phyloP scores from a whole-genome alignment of 140 eudicot species.

The Flaveria floridana region DNA sequence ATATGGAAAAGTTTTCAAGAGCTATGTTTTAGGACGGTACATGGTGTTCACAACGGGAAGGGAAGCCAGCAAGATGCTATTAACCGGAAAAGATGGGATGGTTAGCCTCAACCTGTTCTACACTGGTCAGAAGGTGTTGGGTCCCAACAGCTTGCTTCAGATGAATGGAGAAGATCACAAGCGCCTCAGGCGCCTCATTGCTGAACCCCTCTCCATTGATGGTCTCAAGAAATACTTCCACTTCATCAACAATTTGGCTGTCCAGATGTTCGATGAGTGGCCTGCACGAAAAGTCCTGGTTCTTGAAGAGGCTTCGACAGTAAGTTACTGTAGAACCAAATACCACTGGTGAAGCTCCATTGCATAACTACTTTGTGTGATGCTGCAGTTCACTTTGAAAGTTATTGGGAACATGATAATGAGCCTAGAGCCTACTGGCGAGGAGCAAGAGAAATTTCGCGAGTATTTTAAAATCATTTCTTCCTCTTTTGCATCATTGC shows the following conservation, averaged over 20 bases:
- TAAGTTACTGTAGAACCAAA: slow-evolving; percentile 21
- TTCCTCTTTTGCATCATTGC: slow-evolving; percentile 67
- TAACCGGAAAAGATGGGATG: slow-evolving; percentile 83
- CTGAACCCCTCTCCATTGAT: slow-evolving; percentile 72
- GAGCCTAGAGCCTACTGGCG: slow-evolving; percentile 82
- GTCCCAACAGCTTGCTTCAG: slow-evolving; percentile 75
- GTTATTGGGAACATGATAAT: slow-evolving; percentile 83
- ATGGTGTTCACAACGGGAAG: slow-evolving; percentile 73
- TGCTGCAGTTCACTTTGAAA: slow-evolving; percentile 67
- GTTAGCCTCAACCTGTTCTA: slow-evolving; percentile 75
- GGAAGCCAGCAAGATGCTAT: slow-evolving; percentile 70
- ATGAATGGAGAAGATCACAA: slow-evolving; percentile 82
- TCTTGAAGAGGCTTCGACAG: slow-evolving; percentile 83
- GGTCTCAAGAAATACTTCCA: slow-evolving; percentile 70
- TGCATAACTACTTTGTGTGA: slow-evolving; percentile 16
- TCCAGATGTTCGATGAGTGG: slow-evolving; percentile 62
- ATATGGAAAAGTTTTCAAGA: slow-evolving; percentile 80
- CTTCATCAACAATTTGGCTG: slow-evolving; percentile 60
- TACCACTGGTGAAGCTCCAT: no score
- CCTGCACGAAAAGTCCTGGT: slow-evolving; percentile 50
- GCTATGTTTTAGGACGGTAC: slow-evolving; percentile 62
- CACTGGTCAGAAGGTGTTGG: slow-evolving; percentile 74
- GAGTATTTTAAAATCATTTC: slow-evolving; percentile 69
- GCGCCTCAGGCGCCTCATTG: slow-evolving; percentile 68
- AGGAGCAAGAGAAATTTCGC: slow-evolving; percentile 73